Conservation (phyloP, 495 filamentous ascomycete genomes). For the Neurospora sp. region DNA sequence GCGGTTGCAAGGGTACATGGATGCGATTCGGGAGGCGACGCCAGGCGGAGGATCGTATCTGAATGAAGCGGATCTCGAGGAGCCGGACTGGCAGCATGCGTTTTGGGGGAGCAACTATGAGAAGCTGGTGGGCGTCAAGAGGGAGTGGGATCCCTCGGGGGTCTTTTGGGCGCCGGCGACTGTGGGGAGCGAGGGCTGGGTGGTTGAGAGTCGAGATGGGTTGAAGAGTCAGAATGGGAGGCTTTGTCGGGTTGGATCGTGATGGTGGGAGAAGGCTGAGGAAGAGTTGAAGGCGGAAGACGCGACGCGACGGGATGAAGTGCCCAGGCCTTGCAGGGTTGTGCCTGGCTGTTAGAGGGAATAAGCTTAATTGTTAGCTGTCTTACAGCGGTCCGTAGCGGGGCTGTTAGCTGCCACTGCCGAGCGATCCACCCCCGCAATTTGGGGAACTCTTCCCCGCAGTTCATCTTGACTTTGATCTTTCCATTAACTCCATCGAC, state of each 20-base stretch:
- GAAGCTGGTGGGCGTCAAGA: slow-evolving; percentile 40
- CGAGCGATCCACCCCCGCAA: background rate
- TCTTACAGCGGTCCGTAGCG: background rate
- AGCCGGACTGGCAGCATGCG: slow-evolving; percentile 48
- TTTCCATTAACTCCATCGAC: too few relatives aligned
- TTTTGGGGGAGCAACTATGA: slow-evolving; percentile 47
- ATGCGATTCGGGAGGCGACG: slow-evolving; percentile 20
- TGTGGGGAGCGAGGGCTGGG: slow-evolving; percentile 44
- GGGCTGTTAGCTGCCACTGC: background rate
- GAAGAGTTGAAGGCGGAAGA: background rate
- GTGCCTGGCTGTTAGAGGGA: background rate
- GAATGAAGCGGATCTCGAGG: slow-evolving; percentile 42
- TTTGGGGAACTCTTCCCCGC: background rate
- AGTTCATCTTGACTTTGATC: too few relatives aligned
- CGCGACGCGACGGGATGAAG: background rate
- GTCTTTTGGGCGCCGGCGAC: slow-evolving; percentile 46
- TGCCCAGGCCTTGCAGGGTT: background rate
- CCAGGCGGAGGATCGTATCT: slow-evolving; percentile 33
- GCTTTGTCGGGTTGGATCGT: slow-evolving; percentile 9
- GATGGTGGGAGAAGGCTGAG: background rate
- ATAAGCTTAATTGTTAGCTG: background rate
- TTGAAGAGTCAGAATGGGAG: slow-evolving; percentile 25
- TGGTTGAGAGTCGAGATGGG: slow-evolving; percentile 16
- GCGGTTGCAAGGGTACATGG: slow-evolving; percentile 17
- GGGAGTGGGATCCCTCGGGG: slow-evolving; percentile 38